A percentile compares a stretch with the other conserved stretches of the same genome.
These are phyloP conservation scores for Pleomassaria siparia DNA, from an alignment of 2,329 filamentous ascomycete genomes.

Conservation along the genomic window DNA sequence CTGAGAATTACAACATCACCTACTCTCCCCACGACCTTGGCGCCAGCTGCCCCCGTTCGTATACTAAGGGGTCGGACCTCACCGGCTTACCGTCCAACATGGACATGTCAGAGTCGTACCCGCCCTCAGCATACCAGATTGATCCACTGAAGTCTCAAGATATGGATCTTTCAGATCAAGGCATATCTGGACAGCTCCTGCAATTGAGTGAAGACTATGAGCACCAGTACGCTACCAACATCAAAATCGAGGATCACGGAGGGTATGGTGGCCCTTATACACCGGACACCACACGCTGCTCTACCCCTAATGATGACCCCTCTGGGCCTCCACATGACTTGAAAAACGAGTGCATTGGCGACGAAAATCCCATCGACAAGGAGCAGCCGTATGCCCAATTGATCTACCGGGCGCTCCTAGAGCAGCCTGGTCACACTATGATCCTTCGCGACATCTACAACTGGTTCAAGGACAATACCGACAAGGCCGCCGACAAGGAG, in stretches of 20 bases:
- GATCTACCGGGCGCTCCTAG: slow-evolving; percentile 74
- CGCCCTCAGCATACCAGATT: slow-evolving; percentile 35
- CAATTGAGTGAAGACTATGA: slow-evolving; percentile 30
- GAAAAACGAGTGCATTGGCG: slow-evolving; percentile 11
- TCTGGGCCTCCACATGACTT: slow-evolving; percentile 10
- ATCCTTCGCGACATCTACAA: slow-evolving; percentile 83
- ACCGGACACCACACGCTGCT: slow-evolving; percentile 22
- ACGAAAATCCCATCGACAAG: slow-evolving; percentile 32
- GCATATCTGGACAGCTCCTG: slow-evolving; percentile 23
- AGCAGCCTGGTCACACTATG: slow-evolving; percentile 67
- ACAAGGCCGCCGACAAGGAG: slow-evolving; percentile 64
- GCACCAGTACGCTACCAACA: slow-evolving; percentile 13
- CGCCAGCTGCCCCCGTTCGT: slow-evolving; percentile 28
- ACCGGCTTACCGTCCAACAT: slow-evolving; percentile 12
- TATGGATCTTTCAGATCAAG: slow-evolving; percentile 21
- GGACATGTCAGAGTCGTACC: slow-evolving; percentile 24
- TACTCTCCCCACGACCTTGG: slow-evolving; percentile 17
- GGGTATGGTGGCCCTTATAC: slow-evolving; percentile 23
- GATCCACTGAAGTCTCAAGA: slow-evolving; percentile 28
- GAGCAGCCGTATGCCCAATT: slow-evolving; percentile 79
- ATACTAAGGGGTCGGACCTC: slow-evolving; percentile 16
- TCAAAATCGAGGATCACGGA: slow-evolving; percentile 19
- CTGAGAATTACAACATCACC: slow-evolving; percentile 22
- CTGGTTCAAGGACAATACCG: slow-evolving; percentile 83
- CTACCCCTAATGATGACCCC: slow-evolving; percentile 22